Base-by-base conservation (phyloP, 1,139 yeast genomes). In the Protomyces inundatus region DNA sequence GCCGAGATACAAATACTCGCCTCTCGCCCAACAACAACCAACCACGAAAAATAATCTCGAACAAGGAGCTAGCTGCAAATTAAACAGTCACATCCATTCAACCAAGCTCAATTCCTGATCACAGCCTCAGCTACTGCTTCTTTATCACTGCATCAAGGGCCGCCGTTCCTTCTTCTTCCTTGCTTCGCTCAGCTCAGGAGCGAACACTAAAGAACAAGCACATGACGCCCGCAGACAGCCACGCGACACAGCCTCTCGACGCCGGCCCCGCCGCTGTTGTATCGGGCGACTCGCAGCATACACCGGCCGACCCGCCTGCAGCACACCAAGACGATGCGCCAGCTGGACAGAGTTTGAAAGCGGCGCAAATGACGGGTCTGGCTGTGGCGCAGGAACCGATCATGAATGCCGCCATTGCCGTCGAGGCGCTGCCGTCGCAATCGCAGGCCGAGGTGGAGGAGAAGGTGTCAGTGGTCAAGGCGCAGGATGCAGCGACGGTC, bases 351-450 rank as follows among this genome's bases (percentile, higher is more conserved):
- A n/a, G 23, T 23, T 2, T 23, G 23, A 23, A 23, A 23, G 2
- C 23, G 23, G 30, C 23, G 3, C 48, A 42, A 42, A 57, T 57
- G 61, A 57, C 61, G 12, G 61, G 61, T 23, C 23, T 57, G 30
- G 61, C 61, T 12, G 61, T 57, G 2, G 55, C 54, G 12, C 36
- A 48, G 12, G 61, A 57, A 39, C 61, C 61, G 16, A 57, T 57
- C 51, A 57, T 54, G 12, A 50, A 57, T 10, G 37, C 61, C 12
- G 54, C 61, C 1, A 57, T 48, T 9, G 61, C 45, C 30, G 50
- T 57, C n/a, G 54, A 48, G 42, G 12, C n/a, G 23, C 34, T 34
- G 12, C 42, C 32, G 2, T 9, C 30, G 30, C 30, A 42, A 10
- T 14, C 0, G 30, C 32, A 42, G 3, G 9, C 14, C 4, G 32